Evolutionary conservation across 305 asterid species (phyloP), one percentile per base, ranked within the genome.

Genomic region (Rubia balearica): DNA sequence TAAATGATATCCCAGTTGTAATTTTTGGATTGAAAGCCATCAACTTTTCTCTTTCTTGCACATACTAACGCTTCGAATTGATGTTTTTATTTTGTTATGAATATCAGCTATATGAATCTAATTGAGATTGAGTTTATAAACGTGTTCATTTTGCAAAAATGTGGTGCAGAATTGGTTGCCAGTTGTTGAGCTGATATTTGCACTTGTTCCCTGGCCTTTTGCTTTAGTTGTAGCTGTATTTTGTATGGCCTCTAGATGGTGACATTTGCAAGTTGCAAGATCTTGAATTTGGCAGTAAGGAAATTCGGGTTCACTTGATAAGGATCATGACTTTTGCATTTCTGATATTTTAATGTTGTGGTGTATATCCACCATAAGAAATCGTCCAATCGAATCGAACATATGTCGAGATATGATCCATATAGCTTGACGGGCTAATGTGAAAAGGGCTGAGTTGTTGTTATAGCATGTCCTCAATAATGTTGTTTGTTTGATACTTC

Each of bases 161-260:
- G 73, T 69, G 76, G 76, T 69, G 45, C 67, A 76, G 76, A 73
- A 80, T 69, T 78, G 49, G 43, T 56, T 61, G 75, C 72, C 65
- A 68, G 78, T 67, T 74, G 78, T 59, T 51, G 70, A 61, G 67
- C 72, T 66, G 75, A 56, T 73, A 71, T 60, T 16, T 73, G 61
- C 53, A 66, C 71, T 63, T 41, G 67, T 63, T 53, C 74, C 74
- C 8, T 61, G 71, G 56, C 7, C 56, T 61, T 71, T 67, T 74
- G 55, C 16, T 40, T 45, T 24, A 22, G 12, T 72, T 76, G 71
- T 59, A 55, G 68, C 16, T 62, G 41, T 68, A 55, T 70, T 75
- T 73, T 67, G 77, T 72, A 65, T 71, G 71, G 68, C 42, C 55
- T 57, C 75, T 49, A 64, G 84, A 76, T 68, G 17, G 74, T 59